phyloP scores from a whole-genome alignment of 257 asterid species.

The Scutellaria baicalensis region DNA sequence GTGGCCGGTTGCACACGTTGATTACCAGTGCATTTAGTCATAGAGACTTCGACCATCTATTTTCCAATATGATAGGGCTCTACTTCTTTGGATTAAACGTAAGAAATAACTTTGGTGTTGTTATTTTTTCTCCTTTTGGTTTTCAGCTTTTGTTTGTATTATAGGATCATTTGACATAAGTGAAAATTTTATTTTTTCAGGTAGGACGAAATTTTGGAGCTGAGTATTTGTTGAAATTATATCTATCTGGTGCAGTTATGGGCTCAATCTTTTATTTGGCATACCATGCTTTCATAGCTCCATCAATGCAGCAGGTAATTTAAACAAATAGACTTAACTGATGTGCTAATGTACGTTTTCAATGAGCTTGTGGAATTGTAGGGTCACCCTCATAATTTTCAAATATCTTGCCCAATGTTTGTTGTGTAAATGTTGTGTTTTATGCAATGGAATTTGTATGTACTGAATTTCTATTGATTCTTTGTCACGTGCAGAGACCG shows the following conservation, averaged over 20 bases:
- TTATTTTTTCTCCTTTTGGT: neutral
- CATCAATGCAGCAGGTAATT: conserved; percentile 50
- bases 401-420: neutral
- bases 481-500: conserved; percentile 29
- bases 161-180: neutral
- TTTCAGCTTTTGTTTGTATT: neutral
- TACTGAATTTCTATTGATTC: conserved; percentile 6
- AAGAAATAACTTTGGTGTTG: conserved; percentile 27
- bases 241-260: conserved; percentile 73
- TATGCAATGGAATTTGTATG: neutral
- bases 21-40: conserved; percentile 91
- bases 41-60: conserved; percentile 43
- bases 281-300: conserved; percentile 62
- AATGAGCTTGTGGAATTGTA: neutral
- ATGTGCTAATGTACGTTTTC: too few relatives aligned
- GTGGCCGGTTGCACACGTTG: conserved; percentile 80
- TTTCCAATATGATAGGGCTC: conserved; percentile 74
- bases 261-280: conserved; percentile 80
- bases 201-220: conserved; percentile 72
- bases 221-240: conserved; percentile 63
- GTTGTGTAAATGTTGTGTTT: conserved; percentile 9
- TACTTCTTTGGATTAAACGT: conserved; percentile 81
- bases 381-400: neutral
- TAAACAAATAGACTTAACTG: too few relatives aligned
- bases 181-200: conserved; percentile 33